Base-by-base conservation (phyloP, 805 yeast genomes). In the Yarrowia porcina region DNA sequence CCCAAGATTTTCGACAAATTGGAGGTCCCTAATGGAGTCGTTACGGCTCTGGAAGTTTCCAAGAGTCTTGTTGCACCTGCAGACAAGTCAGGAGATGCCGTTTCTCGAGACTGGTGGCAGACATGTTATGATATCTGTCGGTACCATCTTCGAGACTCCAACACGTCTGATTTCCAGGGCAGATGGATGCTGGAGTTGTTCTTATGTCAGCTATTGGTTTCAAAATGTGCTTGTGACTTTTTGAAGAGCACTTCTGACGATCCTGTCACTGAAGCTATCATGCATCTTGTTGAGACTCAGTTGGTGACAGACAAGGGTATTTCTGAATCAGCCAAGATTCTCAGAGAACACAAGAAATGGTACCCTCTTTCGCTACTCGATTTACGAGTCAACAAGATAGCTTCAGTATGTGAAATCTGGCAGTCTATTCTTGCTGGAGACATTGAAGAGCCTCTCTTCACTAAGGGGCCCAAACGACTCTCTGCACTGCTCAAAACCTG, bases 281-380 rank as follows among this genome's bases (percentile, higher is more conserved):
- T 49, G 41, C 39, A 49, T 11, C 41, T 49, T n/a, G 57, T 52
- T 7, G 44, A 52, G 44, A 11, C 17, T 6, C 42, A 52, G 25
- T 33, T 52, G 33, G 38, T 36, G 9, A 36, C 59, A 15, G 59
- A 52, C 36, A 17, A 33, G 28, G 59, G 59, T n/a, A 36, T 52
- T 17, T 23, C 42, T 5, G 33, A 35, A 32, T 69, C 74, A 3
- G 65, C 66, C 7, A 64, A 44, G n/a, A 41, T 71, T 35, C 66
- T 74, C 25, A 61, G 63, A 23, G 66, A 64, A 11, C 56, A 61
- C 32, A 65, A 68, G 27, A 62, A 65, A 41, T 72, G 71, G 50
- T 67, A 66, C 45, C 70, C 70, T 12, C 62, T 72, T n/a, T 67
- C 73, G 3, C 57, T 70, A 23, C 54, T 74, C n/a, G 73, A 71